Base-by-base conservation (phyloP, 73 alveolate species). In the Tetrahymena malaccensis region DNA sequence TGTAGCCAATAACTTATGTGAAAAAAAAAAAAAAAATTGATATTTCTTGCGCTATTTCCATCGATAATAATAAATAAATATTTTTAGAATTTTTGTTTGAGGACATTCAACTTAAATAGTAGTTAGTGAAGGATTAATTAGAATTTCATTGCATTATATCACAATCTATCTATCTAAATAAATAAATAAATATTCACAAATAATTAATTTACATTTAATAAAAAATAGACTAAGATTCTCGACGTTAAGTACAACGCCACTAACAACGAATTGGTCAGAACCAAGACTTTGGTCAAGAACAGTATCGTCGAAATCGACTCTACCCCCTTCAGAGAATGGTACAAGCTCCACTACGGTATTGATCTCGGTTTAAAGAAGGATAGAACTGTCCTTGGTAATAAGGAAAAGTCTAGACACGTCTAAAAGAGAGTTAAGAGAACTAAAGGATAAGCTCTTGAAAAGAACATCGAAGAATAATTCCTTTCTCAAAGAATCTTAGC, bases 231-330 rank as follows among this genome's bases (percentile, higher is more conserved):
- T 85, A 98, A 98, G 96, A 98, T 99, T 96, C 93, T 98, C 97
- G 99, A 98, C 93, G 99, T 97, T 93, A 99, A 98, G 96, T 99
- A 98, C 98, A 99, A 99, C 95, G 99, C 99, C 97, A 97, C 99
- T 96, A 98, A 98, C 97, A 99, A 99, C 98, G 99, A 99, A 97
- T 97, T 98, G 97, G 99, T 98, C 94, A 97, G 99, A 97, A 99
- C 99, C 89, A 98, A 99, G 99, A 98, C 99, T 85, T 96, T 99
- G 94, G 98, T 97, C 96, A 99, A 98, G 98, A 98, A 98, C 97
- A 94, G 98, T 56, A 98, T 99, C 94, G 99, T 99, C 44, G 97
- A 97, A 95, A 97, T 99, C 96, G 99, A 99, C 95, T 99, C 99
- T 43, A 98, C 99, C 57, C 99, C 99, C 94, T 99, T 98, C 98